These are phyloP conservation scores for Oenanthe javanica DNA, from an alignment of 140 eudicot species.

Conservation along the genomic window DNA sequence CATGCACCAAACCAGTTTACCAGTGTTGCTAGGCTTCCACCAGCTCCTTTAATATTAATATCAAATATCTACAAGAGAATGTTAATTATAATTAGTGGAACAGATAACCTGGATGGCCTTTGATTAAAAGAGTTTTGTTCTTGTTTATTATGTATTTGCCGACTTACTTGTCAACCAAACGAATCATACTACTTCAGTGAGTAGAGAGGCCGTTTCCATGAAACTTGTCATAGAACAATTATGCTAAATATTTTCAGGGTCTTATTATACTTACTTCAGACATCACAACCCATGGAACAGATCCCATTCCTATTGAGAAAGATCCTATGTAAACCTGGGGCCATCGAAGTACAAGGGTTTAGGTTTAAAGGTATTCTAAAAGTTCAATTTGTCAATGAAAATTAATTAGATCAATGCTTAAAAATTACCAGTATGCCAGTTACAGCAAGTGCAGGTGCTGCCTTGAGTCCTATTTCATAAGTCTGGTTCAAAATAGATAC, in stretches of 20 bases:
- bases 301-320: conserved; percentile 95
- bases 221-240: not conserved
- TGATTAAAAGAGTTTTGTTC: not conserved
- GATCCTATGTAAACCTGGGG: conserved; percentile 63
- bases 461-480: conserved; percentile 48
- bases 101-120: not conserved
- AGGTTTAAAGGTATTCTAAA: not conserved
- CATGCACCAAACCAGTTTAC: conserved; percentile 94
- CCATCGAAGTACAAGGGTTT: conserved; percentile 3
- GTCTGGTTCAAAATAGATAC: conserved; percentile 33
- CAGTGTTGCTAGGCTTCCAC: conserved; percentile 87
- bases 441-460: conserved; percentile 78
- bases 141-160: not conserved
- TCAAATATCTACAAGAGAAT: conserved; percentile 61
- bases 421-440: conserved; percentile 73
- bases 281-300: conserved; percentile 99
- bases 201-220: not conserved
- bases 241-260: not conserved
- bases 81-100: not conserved
- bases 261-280: conserved; percentile 56
- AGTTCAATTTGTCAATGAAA: not conserved
- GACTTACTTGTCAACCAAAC: not conserved
- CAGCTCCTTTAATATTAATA: conserved; percentile 76
- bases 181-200: not conserved
- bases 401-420: not conserved